Base-by-base conservation (phyloP, 805 yeast genomes). In the Cyberlindnera sargentensis region DNA sequence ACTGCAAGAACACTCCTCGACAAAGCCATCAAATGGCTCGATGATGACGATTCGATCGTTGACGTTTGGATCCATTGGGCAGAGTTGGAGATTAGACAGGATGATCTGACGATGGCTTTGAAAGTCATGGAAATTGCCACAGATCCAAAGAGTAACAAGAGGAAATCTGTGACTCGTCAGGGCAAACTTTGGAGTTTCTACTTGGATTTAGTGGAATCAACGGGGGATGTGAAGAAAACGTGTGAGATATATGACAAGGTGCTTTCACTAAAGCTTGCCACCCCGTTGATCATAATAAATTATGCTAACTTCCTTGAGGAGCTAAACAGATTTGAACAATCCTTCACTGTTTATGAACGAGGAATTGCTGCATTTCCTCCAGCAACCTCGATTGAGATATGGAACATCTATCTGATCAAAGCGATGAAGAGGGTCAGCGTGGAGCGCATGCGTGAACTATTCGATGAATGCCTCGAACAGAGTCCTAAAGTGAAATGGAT, bases 11-110 rank as follows among this genome's bases (percentile, higher is more conserved):
- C 74, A 15, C 73, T 89, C 5, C 76, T 73, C 43, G 76, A 78
- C 32, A 80, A 80, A 39, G 82, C 91, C 0, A 66, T 78, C 1
- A 78, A 79, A 43, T 90, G 89, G 0, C 88, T 73, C 62, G 71
- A 66, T 26, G 63, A 71, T 11, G 63, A 78, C 0, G 75, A 76
- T 24, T 96, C 88, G 47, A 62, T 88, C 23, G 84, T 81, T 2
- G 73, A 72, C 3, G 60, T 90, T 6, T 85, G 88, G 75, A 65
- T 76, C n/a, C 73, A 71, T 15, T 90, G 96, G 96, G 70, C 83
- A 5, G 84, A 84, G 44, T 64, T 77, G 62, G 83, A 82, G 46
- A 53, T 84, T 29, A 64, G 72, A 25, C 62, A 65, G 15, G 75
- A 68, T 24, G 70, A 78, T 41, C 60, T 77, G 23, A 74, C 70